These are phyloP conservation scores for Camellia lanceoleosa DNA, from an alignment of 148 eudicot species.

Conservation along the genomic window DNA sequence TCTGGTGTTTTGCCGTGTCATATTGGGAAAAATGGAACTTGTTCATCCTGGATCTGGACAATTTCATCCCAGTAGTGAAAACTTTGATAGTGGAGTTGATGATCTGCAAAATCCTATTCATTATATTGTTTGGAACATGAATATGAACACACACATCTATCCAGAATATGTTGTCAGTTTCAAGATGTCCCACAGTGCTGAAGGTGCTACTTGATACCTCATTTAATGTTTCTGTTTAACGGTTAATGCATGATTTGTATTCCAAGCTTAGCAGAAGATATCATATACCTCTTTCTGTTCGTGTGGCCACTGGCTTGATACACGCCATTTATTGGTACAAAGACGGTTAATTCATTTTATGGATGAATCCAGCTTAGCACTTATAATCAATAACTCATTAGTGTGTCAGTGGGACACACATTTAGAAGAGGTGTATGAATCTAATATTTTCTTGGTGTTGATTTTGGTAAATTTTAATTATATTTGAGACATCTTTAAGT, in stretches of 20 bases:
- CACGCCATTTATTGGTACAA: neutral
- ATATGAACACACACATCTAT: conserved; percentile 36
- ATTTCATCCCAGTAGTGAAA: conserved; percentile 34
- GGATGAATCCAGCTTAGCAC: neutral
- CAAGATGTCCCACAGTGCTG: conserved; percentile 16
- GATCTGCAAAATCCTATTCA: conserved; percentile 36
- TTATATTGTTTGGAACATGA: conserved; percentile 40
- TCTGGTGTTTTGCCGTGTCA: conserved; percentile 40
- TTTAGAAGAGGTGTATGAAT: neutral
- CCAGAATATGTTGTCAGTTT: conserved; percentile 42
- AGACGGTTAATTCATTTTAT: neutral
- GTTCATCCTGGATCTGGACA: conserved; percentile 33
- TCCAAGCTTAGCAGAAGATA: neutral
- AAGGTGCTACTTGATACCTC: conserved; percentile 25
- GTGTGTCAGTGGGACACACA: neutral
- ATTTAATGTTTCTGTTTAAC: neutral
- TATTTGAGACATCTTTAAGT: neutral
- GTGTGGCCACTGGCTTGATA: neutral
- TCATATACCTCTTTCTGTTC: neutral
- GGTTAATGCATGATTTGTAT: neutral
- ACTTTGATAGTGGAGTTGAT: conserved; percentile 42
- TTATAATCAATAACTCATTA: neutral
- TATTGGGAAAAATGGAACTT: conserved; percentile 37
- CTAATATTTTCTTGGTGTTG: neutral
- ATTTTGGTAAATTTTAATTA: neutral